Base-by-base conservation (phyloP, 768 basidiomycete species). In the Pholiota conissans region DNA sequence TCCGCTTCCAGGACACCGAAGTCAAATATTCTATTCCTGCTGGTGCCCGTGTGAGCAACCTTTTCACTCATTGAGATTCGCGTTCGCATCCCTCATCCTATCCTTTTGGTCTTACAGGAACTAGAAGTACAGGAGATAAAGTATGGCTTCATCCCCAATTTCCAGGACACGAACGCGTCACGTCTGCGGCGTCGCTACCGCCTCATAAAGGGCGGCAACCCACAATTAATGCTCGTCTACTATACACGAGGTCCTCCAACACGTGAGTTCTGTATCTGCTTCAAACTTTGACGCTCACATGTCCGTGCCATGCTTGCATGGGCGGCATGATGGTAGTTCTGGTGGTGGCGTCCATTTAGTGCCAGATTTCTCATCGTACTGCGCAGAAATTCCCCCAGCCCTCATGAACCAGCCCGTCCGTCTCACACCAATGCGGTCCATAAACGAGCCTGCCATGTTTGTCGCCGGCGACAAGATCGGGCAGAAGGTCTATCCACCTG, bases 1-100 rank as follows among this genome's bases (percentile, higher is more conserved):
- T 93, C 55, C 84, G 89, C 39, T 94, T 81, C 67, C 84, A 87
- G 62, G 91, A 92, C 56, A 73, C 83, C 52, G 91, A 93, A 66
- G 79, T 80, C 40, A 83, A 84, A 62, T 84, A 77, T 65, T 70
- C 72, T 34, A 77, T 88, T 5, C 78, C 84, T 28, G 75, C 74
- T 48, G 82, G 77, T 9, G 75, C 73, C 59, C 84, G 85, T 59
- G 89, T 89, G 70, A 66, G 86, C 74, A 11, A 52, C 49, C 58
- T 55, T 51, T 30, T 37, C 28, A 30, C 39, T 18, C 47, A 13
- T 32, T 46, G 22, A 28, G 27, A 10, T 46, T n/a, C 37, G 37
- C 39, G 18, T 48, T 34, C 2, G 34, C 51, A n/a, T 52, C 6
- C n/a, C 32, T 28, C 3, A 35, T 42, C 40, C 10, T 37, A 28